Percentiles rank a stretch among this genome's conserved stretches.
Conservation (phyloP, 2,329 filamentous ascomycete species). For the Neonectria ditissima region DNA sequence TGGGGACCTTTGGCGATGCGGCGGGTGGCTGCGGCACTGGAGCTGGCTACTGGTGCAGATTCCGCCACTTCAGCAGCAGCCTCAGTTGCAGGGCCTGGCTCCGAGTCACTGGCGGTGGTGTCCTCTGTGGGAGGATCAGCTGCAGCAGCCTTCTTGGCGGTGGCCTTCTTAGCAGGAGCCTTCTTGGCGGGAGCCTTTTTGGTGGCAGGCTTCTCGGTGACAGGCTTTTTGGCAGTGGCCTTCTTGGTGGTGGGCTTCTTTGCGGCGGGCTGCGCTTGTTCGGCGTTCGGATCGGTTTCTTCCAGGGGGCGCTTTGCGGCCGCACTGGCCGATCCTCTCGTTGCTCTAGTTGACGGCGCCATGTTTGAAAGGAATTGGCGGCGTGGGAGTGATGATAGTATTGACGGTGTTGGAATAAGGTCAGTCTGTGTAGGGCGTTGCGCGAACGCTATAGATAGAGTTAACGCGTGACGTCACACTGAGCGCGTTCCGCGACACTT, state of each 20-base stretch:
- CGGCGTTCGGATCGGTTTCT: background rate
- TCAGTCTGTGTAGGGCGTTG: no score
- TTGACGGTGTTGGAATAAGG: background rate
- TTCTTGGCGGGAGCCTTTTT: background rate
- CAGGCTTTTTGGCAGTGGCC: background rate
- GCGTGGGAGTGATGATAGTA: background rate
- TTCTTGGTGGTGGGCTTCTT: background rate
- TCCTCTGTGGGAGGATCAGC: background rate
- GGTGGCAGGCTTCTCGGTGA: background rate
- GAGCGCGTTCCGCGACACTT: background rate
- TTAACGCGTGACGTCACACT: background rate
- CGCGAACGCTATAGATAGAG: background rate
- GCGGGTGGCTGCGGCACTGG: background rate
- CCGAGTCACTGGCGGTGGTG: background rate
- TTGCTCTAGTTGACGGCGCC: background rate
- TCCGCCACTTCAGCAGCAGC: background rate
- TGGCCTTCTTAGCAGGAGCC: background rate
- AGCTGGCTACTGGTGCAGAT: background rate
- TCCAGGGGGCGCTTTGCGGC: background rate
- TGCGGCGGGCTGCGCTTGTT: background rate
- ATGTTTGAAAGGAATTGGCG: background rate
- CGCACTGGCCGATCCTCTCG: background rate
- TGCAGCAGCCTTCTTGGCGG: background rate
- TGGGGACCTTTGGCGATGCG: slow-evolving; percentile 6
- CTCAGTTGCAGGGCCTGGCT: background rate